Percentiles rank a stretch among this genome's conserved stretches.
These are phyloP conservation scores for Melocanna baccifera DNA, from an alignment of 176 grass and related monocot genomes.

Conservation along the genomic window DNA sequence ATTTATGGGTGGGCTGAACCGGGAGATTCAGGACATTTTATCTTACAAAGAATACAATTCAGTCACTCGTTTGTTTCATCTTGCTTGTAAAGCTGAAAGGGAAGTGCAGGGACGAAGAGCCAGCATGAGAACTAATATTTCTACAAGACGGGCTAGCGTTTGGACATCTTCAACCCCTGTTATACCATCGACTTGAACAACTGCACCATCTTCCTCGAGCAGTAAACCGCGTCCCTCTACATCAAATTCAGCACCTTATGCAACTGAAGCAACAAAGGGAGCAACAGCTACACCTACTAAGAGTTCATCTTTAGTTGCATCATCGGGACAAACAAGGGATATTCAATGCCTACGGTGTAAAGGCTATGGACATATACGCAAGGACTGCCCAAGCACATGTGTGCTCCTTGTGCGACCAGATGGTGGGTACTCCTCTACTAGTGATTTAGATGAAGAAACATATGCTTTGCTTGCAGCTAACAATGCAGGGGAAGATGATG, in stretches of 20 bases:
- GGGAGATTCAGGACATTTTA: too few relatives aligned
- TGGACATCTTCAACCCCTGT: too few relatives aligned
- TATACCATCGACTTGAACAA: background rate
- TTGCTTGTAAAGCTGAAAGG: too few relatives aligned
- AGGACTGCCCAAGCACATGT: background rate
- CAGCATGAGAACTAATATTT: too few relatives aligned
- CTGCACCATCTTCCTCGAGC: background rate
- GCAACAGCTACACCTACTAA: background rate
- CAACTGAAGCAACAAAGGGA: background rate
- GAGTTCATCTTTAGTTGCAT: background rate
- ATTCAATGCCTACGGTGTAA: background rate
- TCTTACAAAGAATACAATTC: too few relatives aligned
- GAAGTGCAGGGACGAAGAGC: too few relatives aligned
- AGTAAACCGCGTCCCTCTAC: background rate
- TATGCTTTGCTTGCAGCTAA: background rate
- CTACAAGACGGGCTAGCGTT: too few relatives aligned
- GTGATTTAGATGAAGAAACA: background rate
- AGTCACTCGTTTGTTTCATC: too few relatives aligned
- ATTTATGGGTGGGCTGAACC: too few relatives aligned
- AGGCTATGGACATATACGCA: background rate
- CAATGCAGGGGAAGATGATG: background rate
- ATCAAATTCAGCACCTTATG: rapidly evolving
- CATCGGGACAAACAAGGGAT: background rate
- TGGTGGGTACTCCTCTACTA: background rate
- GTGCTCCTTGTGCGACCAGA: background rate